A percentile compares a stretch with the other conserved stretches of the same genome.
Evolutionary conservation across 2,329 filamentous ascomycete species (phyloP).

Genomic region (Nannizziopsis barbatae): DNA sequence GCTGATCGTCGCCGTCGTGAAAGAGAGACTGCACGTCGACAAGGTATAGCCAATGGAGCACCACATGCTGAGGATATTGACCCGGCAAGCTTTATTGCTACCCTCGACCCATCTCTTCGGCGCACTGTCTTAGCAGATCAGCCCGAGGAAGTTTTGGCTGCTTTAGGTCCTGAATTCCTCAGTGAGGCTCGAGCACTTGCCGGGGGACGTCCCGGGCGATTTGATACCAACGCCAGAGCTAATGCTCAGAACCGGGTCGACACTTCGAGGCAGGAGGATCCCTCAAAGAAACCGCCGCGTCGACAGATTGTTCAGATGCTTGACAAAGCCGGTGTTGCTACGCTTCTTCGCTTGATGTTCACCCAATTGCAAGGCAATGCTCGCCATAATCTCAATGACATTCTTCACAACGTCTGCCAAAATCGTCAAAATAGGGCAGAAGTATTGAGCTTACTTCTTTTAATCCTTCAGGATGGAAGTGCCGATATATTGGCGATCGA

Average conservation of each 20-base stretch:
- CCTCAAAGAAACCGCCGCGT: constrained; percentile 54
- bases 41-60: constrained; percentile 42
- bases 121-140: constrained; percentile 85
- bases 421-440: constrained; percentile 94
- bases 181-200: constrained; percentile 69
- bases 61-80: constrained; percentile 73
- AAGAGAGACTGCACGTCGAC: constrained; percentile 66
- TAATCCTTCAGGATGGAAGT: constrained; percentile 91
- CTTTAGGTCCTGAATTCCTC: constrained; percentile 73
- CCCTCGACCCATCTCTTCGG: constrained; percentile 71
- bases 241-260: constrained; percentile 20
- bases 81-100: constrained; percentile 80
- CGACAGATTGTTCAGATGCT: constrained; percentile 90
- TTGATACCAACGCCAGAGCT: constrained; percentile 32
- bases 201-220: constrained; percentile 46
- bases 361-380: constrained; percentile 83
- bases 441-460: constrained; percentile 81
- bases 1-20: constrained; percentile 79
- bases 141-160: constrained; percentile 73
- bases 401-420: constrained; percentile 84
- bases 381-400: constrained; percentile 69
- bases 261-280: constrained; percentile 34
- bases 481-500: constrained; percentile 88
- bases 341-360: constrained; percentile 96
- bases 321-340: constrained; percentile 89